These are phyloP conservation scores for Hymenoscyphus fraxineus DNA, from an alignment of 2,329 filamentous ascomycete species.

Conservation along the genomic window DNA sequence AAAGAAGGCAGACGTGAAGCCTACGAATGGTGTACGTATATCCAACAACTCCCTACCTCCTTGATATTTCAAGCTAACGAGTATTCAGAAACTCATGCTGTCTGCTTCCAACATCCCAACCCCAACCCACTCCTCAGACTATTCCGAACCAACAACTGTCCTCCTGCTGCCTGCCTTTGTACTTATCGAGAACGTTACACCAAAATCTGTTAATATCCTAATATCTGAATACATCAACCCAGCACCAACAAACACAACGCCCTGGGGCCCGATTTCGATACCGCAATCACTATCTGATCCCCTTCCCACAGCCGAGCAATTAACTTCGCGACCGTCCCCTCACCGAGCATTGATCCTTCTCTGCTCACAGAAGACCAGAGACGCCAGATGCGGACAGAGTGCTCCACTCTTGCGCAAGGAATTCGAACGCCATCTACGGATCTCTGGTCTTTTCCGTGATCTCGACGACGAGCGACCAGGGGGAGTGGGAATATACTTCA, in stretches of 20 bases:
- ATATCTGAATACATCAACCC: conserved; percentile 66
- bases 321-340: conserved; percentile 64
- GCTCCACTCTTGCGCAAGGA: conserved; percentile 86
- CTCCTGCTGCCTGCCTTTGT: conserved; percentile 83
- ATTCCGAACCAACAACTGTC: conserved; percentile 69
- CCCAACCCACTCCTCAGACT: conserved; percentile 60
- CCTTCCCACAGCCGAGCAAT: conserved; percentile 36
- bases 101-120: conserved; percentile 89
- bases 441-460: conserved; percentile 80
- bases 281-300: conserved; percentile 34
- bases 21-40: conserved; percentile 62
- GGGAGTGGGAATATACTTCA: conserved; percentile 93
- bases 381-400: conserved; percentile 90
- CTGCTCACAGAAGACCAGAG: conserved; percentile 91
- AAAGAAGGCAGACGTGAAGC: conserved; percentile 49
- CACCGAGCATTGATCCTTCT: conserved; percentile 86
- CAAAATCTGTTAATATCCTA: conserved; percentile 66
- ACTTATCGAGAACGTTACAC: conserved; percentile 78
- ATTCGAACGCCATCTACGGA: conserved; percentile 82
- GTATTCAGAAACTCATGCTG: conserved; percentile 73
- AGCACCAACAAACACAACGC: conserved; percentile 68
- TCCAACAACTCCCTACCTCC: not conserved
- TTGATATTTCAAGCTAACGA: conserved; percentile 20
- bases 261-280: conserved; percentile 57
- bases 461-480: conserved; percentile 84